These are phyloP conservation scores for Didymella pinodella DNA, from an alignment of 2,329 filamentous ascomycete species.

Conservation along the genomic window DNA sequence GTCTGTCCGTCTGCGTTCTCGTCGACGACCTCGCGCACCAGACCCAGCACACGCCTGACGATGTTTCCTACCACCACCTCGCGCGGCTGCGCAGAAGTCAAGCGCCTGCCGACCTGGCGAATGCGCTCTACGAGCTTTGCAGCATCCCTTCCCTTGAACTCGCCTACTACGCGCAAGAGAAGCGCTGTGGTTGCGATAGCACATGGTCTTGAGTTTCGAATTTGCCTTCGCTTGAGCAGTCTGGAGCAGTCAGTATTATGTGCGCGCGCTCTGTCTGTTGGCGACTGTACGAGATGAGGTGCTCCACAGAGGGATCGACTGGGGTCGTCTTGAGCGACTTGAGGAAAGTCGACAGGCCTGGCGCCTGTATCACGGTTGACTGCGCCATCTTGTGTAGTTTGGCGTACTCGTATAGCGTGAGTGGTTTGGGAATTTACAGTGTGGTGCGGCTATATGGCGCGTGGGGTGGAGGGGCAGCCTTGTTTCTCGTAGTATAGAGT, in stretches of 20 bases:
- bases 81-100: constrained; percentile 84
- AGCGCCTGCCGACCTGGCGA: constrained; percentile 76
- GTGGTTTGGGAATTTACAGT: constrained; percentile 5
- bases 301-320: constrained; percentile 83
- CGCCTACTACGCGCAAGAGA: constrained; percentile 84
- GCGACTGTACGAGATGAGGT: constrained; percentile 75
- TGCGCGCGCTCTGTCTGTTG: background rate
- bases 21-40: constrained; percentile 90
- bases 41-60: constrained; percentile 83
- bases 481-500: no score
- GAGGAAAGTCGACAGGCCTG: constrained; percentile 79
- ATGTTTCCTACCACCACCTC: constrained; percentile 96
- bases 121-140: constrained; percentile 81
- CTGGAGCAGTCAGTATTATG: constrained; percentile 55
- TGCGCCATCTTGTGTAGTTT: constrained; percentile 32
- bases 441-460: constrained; percentile 20
- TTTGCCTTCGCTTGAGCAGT: constrained; percentile 88
- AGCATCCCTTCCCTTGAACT: constrained; percentile 79
- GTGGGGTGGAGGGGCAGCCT: constrained; percentile 36
- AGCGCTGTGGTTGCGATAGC: constrained; percentile 91
- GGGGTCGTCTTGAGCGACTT: constrained; percentile 74
- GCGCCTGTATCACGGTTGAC: constrained; percentile 60
- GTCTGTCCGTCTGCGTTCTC: constrained; percentile 75
- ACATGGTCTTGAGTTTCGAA: constrained; percentile 85
- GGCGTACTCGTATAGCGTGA: background rate